Percentiles rank a stretch among this genome's conserved stretches.
Conservation (phyloP, 148 eudicot genomes). For the Cornus suecica region DNA sequence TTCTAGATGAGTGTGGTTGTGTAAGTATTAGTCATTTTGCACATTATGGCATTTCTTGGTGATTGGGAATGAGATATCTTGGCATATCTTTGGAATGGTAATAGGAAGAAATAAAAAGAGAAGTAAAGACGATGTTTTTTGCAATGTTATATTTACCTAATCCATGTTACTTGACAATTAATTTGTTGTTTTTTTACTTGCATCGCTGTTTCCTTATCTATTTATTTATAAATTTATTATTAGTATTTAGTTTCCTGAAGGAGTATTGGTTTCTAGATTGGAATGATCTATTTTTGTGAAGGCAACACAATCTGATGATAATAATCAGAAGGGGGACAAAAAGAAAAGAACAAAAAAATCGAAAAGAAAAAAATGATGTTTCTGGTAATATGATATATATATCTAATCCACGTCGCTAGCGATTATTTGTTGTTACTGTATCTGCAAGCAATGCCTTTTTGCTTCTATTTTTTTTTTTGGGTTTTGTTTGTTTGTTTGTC, state of each 20-base stretch:
- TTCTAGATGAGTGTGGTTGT: neutral
- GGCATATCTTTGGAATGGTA: neutral
- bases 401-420: neutral
- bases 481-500: neutral
- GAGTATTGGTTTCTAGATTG: too few relatives aligned
- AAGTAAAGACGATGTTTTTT: neutral
- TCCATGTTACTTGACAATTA: neutral
- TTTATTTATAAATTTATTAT: too few relatives aligned
- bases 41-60: neutral
- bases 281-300: neutral
- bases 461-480: too few relatives aligned
- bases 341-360: too few relatives aligned
- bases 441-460: too few relatives aligned
- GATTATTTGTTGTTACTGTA: neutral
- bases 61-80: neutral
- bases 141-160: neutral
- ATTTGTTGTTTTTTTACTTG: neutral
- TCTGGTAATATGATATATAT: neutral
- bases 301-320: neutral
- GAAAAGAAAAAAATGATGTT: neutral
- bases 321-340: neutral
- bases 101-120: neutral
- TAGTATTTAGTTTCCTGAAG: too few relatives aligned
- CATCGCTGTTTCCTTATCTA: neutral
- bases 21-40: neutral